Evolutionary conservation across 2,329 filamentous ascomycete species (phyloP), one percentile per base, ranked within the genome.

Genomic region (Aspergillus vadensis): DNA sequence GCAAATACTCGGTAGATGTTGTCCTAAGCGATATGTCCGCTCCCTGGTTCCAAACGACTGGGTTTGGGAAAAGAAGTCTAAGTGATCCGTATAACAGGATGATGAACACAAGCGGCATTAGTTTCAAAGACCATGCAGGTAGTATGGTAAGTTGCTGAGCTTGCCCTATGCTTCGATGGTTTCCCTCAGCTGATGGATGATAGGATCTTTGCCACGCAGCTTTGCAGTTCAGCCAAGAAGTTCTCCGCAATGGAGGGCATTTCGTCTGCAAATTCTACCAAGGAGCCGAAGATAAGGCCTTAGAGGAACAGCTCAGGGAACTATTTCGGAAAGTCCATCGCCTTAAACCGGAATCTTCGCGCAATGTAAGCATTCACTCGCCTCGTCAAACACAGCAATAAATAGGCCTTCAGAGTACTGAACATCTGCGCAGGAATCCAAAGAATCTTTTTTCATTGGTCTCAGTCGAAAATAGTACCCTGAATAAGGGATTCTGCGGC

Each of bases 211-310:
- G 95, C 77, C 80, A 85, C 64, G 91, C 94, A 23, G 95, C 95
- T 4, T 81, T 99, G 47, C 82, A 84, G 14, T 99, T 99, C 78
- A 88, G 90, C 54, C 91, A 88, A 76, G 91, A 97, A 67, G 95
- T 91, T 7, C 83, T 99, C 21, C 88, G 86, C 68, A 78, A 85
- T 3, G 92, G 91, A 19, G 95, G 96, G 1, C 90, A 96, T 74
- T 97, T 99, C 69, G 85, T 99, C 48, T 97, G 94, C 84, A 99
- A 99, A 77, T 99, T 96, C 77, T 99, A 98, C 76, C 91, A 96
- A 75, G 95, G 95, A 3, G 76, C 83, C 5, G 93, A 97, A 75
- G 94, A 98, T 71, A 93, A 91, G 77, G 81, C 80, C 1, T 78
- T 99, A 10, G 92, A 97, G 79, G 82, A 78, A 63, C 86, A 86